A percentile compares a stretch with the other conserved stretches of the same genome.
phyloP scores from a whole-genome alignment of 2,329 filamentous ascomycete species.

The Blumeriella jaapii region DNA sequence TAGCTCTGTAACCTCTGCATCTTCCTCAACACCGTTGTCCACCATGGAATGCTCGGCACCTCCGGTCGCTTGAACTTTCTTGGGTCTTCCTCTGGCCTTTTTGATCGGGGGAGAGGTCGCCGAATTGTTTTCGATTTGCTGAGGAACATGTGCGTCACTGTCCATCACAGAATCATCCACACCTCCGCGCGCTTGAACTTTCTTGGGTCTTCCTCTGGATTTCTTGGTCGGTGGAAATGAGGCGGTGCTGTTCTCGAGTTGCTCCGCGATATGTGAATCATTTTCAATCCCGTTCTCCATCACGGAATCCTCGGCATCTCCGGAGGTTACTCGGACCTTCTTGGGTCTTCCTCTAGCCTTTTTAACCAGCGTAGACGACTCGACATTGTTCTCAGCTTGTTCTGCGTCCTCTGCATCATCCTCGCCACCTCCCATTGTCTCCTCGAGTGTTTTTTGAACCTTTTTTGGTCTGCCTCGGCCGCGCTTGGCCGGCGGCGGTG shows the following conservation, averaged over 20 bases:
- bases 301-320: no score
- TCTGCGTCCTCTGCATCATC: not conserved
- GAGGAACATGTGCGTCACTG: no score
- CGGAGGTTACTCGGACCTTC: no score
- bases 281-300: not conserved
- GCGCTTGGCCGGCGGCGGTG: conserved; percentile 11
- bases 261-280: not conserved
- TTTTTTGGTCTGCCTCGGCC: conserved; percentile 9
- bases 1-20: not conserved
- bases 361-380: not conserved
- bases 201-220: not conserved
- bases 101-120: no score
- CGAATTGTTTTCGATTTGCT: no score
- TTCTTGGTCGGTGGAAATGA: not conserved
- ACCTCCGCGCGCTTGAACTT: no score
- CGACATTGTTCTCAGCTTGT: not conserved
- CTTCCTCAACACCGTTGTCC: not conserved
- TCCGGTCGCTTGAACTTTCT: no score
- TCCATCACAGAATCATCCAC: no score
- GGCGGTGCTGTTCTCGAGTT: not conserved
- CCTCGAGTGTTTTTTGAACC: conserved; percentile 5
- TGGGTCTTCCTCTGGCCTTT: no score
- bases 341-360: not conserved
- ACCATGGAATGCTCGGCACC: no score
- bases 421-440: not conserved